phyloP scores from a whole-genome alignment of 2,329 filamentous ascomycete species.

The Botrytis deweyae region DNA sequence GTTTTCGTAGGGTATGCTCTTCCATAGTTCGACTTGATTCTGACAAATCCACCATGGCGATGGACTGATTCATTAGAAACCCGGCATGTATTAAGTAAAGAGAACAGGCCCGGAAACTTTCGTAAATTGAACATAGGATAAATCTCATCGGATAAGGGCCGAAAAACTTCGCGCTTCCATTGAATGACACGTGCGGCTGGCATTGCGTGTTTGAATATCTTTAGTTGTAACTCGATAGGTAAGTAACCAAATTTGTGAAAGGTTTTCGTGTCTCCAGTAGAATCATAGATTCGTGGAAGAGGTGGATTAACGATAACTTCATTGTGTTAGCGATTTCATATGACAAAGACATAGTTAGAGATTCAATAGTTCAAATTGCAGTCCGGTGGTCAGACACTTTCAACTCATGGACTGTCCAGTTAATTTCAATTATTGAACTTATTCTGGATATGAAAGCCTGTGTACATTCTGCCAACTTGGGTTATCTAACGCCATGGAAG shows the following conservation, averaged over 20 bases:
- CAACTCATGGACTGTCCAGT: background rate
- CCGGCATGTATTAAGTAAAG: background rate
- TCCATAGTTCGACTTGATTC: too few relatives aligned
- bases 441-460: background rate
- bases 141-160: too few relatives aligned
- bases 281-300: background rate
- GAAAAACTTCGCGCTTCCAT: background rate
- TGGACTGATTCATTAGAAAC: background rate
- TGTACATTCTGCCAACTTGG: background rate
- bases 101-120: too few relatives aligned
- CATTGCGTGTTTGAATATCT: background rate
- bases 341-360: fast-evolving
- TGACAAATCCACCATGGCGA: background rate
- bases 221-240: background rate
- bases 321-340: fast-evolving
- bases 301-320: background rate
- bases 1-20: too few relatives aligned
- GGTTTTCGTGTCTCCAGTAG: background rate
- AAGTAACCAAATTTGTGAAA: background rate
- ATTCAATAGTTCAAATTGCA: background rate
- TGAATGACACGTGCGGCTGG: background rate
- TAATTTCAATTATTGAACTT: background rate
- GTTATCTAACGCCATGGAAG: too few relatives aligned
- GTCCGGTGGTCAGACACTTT: background rate
- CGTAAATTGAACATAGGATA: too few relatives aligned